Evolutionary conservation across 148 eudicot species (phyloP).

Genomic region (Bassia scoparia): DNA sequence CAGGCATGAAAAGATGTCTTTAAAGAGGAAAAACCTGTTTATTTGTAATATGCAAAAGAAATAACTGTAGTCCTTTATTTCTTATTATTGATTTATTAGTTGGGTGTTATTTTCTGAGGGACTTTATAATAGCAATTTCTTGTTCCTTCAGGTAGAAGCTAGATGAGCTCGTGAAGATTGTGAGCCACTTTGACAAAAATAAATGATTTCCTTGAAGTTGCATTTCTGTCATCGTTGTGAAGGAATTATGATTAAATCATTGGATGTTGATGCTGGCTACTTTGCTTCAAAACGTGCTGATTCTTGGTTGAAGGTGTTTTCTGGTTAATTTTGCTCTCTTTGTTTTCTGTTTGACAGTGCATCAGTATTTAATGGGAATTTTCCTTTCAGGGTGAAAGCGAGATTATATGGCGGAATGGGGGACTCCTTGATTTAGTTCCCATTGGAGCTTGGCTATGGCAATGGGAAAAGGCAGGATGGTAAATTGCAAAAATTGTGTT

Average conservation of each 20-base stretch:
- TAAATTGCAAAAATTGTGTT: conserved; percentile 36
- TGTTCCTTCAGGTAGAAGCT: conserved; percentile 62
- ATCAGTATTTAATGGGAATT: neutral
- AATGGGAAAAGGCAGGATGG: conserved; percentile 99
- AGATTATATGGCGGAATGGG: conserved; percentile 84
- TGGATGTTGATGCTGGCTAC: conserved; percentile 85
- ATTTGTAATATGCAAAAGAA: conserved; percentile 75
- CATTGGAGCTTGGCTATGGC: conserved; percentile 98
- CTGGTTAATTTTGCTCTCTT: neutral
- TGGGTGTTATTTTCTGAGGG: conserved; percentile 9
- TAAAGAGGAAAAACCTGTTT: conserved; percentile 56
- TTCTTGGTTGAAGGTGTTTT: conserved; percentile 82
- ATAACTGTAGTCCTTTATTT: conserved; percentile 48
- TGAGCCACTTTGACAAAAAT: conserved; percentile 58
- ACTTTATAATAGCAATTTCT: conserved; percentile 3
- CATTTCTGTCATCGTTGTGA: conserved; percentile 83
- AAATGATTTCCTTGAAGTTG: conserved; percentile 67
- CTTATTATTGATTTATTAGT: conserved; percentile 10
- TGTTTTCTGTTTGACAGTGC: neutral
- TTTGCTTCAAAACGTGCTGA: conserved; percentile 92
- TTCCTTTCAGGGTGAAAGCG: conserved; percentile 73
- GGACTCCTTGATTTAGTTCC: conserved; percentile 97
- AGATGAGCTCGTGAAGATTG: conserved; percentile 58
- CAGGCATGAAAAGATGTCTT: conserved; percentile 75
- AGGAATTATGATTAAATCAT: conserved; percentile 93